Base-by-base conservation (phyloP, 1,284 basidiomycete species). In the Cutaneotrichosporon cavernicola region DNA sequence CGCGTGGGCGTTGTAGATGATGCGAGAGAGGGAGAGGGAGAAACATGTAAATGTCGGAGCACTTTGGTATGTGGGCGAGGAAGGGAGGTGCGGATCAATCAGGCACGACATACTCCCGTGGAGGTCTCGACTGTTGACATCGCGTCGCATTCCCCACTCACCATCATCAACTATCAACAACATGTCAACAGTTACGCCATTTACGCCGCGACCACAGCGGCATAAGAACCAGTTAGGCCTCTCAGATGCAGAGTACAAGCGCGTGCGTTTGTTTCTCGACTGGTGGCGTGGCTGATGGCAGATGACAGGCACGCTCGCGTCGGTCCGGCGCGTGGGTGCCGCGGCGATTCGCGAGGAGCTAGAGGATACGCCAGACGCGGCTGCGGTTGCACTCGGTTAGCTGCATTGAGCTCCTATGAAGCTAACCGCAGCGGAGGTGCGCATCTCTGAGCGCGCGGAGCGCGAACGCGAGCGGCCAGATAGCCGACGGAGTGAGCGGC, bases 291-390 rank as follows among this genome's bases (percentile, higher is more conserved):
- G 26, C 58, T 60, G 50, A 60, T 50, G 21, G 18, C 58, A 60
- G 58, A n/a, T 60, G 11, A 53, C 58, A 16, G 58, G 58, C 50
- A 60, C 58, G 38, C 58, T 60, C 13, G 58, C 58, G 18, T 52
- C 50, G 21, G 58, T 60, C 10, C 58, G 58, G 4, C 58, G 58
- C 9, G 58, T 60, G 9, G 47, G 58, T 14, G 47, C 58, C 18
- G 50, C 47, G 13, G 11, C 36, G 5, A 60, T 60, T 22, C 47
- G 49, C 47, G 58, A 60, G 50, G 58, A 60, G 50, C 49, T 60
- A 34, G 58, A 60, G 58, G 58, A 59, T 9, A 56, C 55, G 21
- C 55, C 55, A 8, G 55, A 56, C 38, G 36, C 55, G 36, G 22
- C 38, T 7, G 34, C 58, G 32, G 18, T 36, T 38, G 58, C 43